Conservation (phyloP, 1,139 yeast genomes). For the Geotrichum phurueaensis region DNA sequence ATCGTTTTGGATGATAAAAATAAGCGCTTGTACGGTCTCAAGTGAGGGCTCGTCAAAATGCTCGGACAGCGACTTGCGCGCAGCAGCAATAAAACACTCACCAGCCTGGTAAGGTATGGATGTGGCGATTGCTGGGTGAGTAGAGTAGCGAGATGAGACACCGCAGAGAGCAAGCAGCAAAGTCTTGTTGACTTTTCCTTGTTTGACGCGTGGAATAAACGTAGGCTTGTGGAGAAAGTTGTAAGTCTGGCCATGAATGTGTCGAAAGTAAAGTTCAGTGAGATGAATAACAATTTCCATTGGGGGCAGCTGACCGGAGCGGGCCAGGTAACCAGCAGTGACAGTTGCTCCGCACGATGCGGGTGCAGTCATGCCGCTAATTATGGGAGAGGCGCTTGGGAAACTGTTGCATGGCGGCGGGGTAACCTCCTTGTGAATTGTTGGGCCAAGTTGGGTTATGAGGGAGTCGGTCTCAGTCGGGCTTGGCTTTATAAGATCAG, state of each 20-base stretch:
- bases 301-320: constrained; percentile 17
- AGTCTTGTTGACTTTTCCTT: constrained; percentile 30
- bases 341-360: not conserved
- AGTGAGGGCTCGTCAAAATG: constrained; percentile 35
- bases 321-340: not conserved
- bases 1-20: constrained; percentile 35
- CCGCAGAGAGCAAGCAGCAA: constrained; percentile 37
- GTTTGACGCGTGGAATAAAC: constrained; percentile 30
- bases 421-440: constrained; percentile 8
- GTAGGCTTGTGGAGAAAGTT: constrained; percentile 36
- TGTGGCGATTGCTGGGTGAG: constrained; percentile 30
- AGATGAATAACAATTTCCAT: constrained; percentile 28
- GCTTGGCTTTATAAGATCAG: not conserved
- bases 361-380: not conserved
- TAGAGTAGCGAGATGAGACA: constrained; percentile 35
- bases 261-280: constrained; percentile 32
- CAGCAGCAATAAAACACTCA: constrained; percentile 31
- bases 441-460: constrained; percentile 18
- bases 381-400: not conserved
- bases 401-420: constrained; percentile 6
- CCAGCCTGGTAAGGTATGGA: constrained; percentile 32
- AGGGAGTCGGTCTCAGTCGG: constrained; percentile 13
- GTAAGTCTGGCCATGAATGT: constrained; percentile 37
- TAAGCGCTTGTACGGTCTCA: constrained; percentile 37
- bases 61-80: constrained; percentile 30